Evolutionary conservation across 257 asterid genomes (phyloP), one percentile per base, ranked within the genome.

Genomic region (Solanum medicagineum): DNA sequence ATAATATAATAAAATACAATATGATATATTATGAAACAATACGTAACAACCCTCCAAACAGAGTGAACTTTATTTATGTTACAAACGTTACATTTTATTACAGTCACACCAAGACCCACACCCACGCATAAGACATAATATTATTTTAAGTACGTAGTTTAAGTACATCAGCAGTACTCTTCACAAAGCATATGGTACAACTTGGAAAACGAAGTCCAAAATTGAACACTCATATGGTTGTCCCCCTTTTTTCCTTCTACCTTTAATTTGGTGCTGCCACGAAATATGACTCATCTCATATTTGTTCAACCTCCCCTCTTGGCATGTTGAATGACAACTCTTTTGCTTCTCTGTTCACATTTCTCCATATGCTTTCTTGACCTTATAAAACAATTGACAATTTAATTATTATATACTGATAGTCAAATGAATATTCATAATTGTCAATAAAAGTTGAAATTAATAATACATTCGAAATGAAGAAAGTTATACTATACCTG

Each of bases 291-390:
- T 57, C 68, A 6, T 81, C 82, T 82, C 88, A 84, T 6, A 86
- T 79, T 55, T 88, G 81, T 16, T 88, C 83, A 9, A 56, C 75
- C 24, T 86, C 87, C 32, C 54, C 22, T 1, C 22, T 53, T 45
- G 81, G 65, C 62, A 69, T 54, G 12, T 59, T 60, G 65, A 86
- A 88, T 13, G 89, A 20, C 56, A 91, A 24, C 70, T 84, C 93
- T 56, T 89, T 87, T 10, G 88, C 90, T 85, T 86, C 91, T 19
- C 83, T 51, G 51, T 86, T 81, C 7, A 90, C 86, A 49, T 86
- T 81, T 20, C 87, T 86, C 91, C 93, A 89, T 71, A 91, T 69
- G 77, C 89, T 90, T 60, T 86, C 81, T 77, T 66, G 68, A 12
- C 92, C 91, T 62, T 57, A 19, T 7, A 57, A 57, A 57, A 19